Conservation (phyloP, 495 filamentous ascomycete species). For the Tetracladium setigerum region DNA sequence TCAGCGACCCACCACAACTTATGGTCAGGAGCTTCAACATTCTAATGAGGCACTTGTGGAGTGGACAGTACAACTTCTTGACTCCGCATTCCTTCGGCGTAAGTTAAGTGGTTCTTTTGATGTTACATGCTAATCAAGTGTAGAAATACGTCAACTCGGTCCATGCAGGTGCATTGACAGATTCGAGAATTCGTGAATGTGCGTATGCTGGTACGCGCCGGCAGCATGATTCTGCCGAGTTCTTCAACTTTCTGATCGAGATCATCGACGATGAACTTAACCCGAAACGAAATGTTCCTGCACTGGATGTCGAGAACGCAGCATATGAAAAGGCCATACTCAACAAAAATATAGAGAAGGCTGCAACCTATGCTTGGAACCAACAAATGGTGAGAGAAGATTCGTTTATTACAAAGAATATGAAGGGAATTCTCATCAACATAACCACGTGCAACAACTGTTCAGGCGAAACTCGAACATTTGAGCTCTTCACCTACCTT, state of each 20-base stretch:
- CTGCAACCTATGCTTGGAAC: not conserved
- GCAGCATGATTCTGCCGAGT: conserved; percentile 77
- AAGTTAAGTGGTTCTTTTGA: conserved; percentile 14
- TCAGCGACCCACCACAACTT: conserved; percentile 68
- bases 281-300: conserved; percentile 46
- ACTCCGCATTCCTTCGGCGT: conserved; percentile 58
- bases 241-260: conserved; percentile 65
- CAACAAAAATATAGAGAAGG: not conserved
- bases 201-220: conserved; percentile 36
- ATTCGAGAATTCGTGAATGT: conserved; percentile 1
- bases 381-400: not conserved
- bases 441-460: not conserved
- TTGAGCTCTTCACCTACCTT: not conserved
- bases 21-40: conserved; percentile 69
- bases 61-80: conserved; percentile 43
- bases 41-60: conserved; percentile 64
- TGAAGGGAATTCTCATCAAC: not conserved
- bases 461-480: not conserved
- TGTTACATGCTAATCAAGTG: not conserved
- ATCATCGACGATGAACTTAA: conserved; percentile 73
- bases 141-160: conserved; percentile 30
- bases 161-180: conserved; percentile 21
- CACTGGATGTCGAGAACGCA: conserved; percentile 49
- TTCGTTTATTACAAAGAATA: not conserved
- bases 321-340: conserved; percentile 36